Percentiles rank a stretch among this genome's conserved stretches.
Evolutionary conservation across 768 basidiomycete species (phyloP).

Genomic region (Suillus ampliporus): DNA sequence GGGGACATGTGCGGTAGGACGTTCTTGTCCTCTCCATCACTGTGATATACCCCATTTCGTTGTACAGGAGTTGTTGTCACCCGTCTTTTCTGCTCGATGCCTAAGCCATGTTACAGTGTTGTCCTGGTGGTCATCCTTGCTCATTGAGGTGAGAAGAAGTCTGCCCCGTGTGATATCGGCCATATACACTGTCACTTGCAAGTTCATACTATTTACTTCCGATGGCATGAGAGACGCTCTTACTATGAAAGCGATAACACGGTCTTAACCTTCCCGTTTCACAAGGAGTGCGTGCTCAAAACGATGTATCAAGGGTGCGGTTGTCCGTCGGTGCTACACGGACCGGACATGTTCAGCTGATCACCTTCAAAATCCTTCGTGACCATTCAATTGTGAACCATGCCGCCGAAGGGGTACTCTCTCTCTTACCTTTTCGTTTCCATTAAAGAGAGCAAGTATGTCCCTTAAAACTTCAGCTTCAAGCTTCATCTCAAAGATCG

Average conservation of each 20-base stretch:
- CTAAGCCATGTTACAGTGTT: neutral
- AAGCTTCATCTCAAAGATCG: slow-evolving; percentile 35
- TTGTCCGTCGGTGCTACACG: neutral
- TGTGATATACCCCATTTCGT: neutral
- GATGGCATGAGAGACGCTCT: too few species aligned
- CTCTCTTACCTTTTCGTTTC: neutral
- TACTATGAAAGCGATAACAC: too few species aligned
- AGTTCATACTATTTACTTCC: too few species aligned
- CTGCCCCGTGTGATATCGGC: too few species aligned
- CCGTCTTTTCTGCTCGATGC: neutral
- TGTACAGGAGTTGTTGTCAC: neutral
- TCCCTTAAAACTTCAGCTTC: slow-evolving; percentile 20
- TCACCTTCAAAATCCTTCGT: neutral
- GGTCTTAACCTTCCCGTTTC: neutral
- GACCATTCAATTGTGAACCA: neutral
- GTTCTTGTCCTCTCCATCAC: neutral
- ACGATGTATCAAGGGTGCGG: neutral
- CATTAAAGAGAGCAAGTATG: slow-evolving; percentile 10
- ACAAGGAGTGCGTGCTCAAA: neutral
- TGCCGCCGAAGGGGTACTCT: neutral
- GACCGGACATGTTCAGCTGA: slow-evolving; percentile 6
- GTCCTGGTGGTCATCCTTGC: neutral
- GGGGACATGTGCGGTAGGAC: slow-evolving; percentile 2
- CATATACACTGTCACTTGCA: too few species aligned
- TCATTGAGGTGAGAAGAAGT: neutral